Evolutionary conservation across 352 stramenopile genomes (phyloP).

Genomic region (Peronospora farinosa): DNA sequence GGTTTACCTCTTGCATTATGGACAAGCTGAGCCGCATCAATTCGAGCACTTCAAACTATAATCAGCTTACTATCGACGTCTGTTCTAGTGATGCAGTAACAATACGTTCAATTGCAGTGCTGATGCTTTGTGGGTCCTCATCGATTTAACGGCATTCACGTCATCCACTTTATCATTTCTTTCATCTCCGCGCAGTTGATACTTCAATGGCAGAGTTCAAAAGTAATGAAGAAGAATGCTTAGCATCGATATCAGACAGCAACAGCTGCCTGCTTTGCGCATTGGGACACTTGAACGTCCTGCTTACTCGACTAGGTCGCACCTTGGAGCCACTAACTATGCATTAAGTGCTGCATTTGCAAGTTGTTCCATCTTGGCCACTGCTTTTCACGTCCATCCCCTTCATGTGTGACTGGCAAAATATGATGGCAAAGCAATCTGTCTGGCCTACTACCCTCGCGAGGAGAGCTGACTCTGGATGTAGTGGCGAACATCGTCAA

Average conservation of each 20-base stretch:
- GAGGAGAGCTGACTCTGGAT: constrained; percentile 58
- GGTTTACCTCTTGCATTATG: too few relatives aligned
- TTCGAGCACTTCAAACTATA: too few relatives aligned
- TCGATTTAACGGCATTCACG: background rate
- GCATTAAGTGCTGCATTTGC: constrained; percentile 33
- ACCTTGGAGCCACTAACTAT: constrained; percentile 28
- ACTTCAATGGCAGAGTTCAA: constrained; percentile 41
- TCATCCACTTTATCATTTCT: constrained; percentile 27
- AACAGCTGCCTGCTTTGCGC: constrained; percentile 17
- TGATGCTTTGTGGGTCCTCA: background rate
- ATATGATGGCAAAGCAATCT: background rate
- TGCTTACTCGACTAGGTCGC: constrained; percentile 16
- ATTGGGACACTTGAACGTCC: constrained; percentile 19
- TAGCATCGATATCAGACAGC: constrained; percentile 34
- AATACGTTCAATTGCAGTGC: too few relatives aligned
- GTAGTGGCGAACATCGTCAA: constrained; percentile 63
- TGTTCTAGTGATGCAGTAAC: too few relatives aligned
- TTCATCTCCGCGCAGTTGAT: constrained; percentile 43
- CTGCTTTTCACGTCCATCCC: constrained; percentile 3
- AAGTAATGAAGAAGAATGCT: constrained; percentile 42
- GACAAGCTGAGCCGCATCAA: too few relatives aligned
- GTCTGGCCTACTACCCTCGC: constrained; percentile 13
- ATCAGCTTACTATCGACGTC: too few relatives aligned
- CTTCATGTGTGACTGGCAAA: constrained; percentile 1
- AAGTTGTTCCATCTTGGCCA: constrained; percentile 20